A percentile compares a stretch with the other conserved stretches of the same genome.
phyloP scores from a whole-genome alignment of 768 basidiomycete species.

The Suillus spraguei region DNA sequence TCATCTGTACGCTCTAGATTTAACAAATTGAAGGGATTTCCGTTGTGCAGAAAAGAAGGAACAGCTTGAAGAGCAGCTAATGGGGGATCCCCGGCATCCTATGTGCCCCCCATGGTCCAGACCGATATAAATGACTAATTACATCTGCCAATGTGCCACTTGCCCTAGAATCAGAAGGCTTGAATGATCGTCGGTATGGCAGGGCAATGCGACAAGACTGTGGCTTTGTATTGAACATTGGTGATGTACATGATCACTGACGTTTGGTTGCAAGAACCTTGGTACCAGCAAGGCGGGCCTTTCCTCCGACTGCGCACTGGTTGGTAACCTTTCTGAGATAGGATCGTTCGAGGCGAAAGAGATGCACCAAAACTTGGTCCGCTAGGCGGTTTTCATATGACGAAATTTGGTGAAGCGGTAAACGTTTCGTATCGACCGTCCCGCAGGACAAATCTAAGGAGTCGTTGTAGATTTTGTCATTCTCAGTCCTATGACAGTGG shows the following conservation, averaged over 20 bases:
- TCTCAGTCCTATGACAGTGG: background rate
- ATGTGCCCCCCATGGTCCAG: background rate
- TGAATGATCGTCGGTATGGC: background rate
- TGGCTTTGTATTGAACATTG: background rate
- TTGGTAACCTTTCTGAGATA: background rate
- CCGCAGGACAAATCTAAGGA: background rate
- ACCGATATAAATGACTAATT: background rate
- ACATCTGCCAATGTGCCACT: background rate
- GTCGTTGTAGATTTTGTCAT: background rate
- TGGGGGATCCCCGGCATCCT: background rate
- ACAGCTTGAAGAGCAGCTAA: background rate
- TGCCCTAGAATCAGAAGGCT: background rate
- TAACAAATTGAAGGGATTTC: background rate
- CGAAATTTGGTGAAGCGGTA: background rate
- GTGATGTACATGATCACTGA: background rate
- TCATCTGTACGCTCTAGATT: too few species aligned
- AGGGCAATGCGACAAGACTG: background rate
- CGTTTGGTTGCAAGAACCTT: background rate
- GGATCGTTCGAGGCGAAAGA: background rate
- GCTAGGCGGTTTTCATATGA: background rate
- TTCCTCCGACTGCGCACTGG: background rate
- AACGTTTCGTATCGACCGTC: background rate
- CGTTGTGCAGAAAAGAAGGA: background rate
- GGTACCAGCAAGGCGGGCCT: background rate
- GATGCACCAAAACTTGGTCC: background rate